Evolutionary conservation across 2,329 filamentous ascomycete genomes (phyloP).

Genomic region (Fusarium veterinarium): DNA sequence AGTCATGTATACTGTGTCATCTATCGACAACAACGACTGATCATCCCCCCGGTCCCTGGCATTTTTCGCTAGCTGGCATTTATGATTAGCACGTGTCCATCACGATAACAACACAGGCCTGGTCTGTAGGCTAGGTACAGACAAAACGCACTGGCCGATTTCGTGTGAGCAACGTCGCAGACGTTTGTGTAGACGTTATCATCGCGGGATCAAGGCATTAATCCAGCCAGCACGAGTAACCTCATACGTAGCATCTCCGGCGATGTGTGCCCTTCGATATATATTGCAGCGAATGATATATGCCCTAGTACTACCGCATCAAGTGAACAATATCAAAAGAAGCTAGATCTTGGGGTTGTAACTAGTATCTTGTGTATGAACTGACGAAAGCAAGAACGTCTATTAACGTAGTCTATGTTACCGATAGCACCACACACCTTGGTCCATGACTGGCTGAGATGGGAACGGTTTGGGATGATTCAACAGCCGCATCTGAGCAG

Average conservation of each 20-base stretch:
- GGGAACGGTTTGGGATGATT: no score
- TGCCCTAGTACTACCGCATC: neutral
- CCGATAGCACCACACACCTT: neutral
- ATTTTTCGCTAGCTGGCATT: no score
- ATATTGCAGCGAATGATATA: neutral
- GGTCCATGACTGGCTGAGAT: neutral
- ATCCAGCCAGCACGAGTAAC: neutral
- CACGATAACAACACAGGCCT: no score
- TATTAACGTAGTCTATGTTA: neutral
- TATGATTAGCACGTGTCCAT: no score
- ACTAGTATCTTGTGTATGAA: no score
- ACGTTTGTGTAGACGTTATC: neutral
- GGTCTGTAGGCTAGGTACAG: no score
- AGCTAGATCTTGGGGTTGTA: neutral
- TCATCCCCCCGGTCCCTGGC: no score
- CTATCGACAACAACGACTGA: no score
- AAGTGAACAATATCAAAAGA: neutral
- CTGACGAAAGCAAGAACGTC: neutral
- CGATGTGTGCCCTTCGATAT: neutral
- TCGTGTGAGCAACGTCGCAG: no score
- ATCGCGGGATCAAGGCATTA: neutral
- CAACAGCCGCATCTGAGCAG: no score
- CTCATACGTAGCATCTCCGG: neutral
- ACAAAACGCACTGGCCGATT: no score
- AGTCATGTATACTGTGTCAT: no score